Evolutionary conservation across 768 basidiomycete genomes (phyloP).

Genomic region (Pulveroboletus sp.): DNA sequence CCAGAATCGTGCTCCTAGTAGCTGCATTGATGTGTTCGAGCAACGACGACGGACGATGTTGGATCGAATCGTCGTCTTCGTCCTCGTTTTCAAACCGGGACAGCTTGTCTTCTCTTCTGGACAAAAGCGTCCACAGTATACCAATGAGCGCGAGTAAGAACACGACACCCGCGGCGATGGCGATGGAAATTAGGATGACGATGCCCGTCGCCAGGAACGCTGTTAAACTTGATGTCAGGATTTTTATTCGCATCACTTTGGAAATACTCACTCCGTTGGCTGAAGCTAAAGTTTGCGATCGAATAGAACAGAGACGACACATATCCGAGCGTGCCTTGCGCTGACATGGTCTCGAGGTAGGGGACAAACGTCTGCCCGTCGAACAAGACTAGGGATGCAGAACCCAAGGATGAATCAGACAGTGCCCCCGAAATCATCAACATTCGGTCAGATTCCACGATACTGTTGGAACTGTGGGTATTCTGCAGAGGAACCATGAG

Average conservation of each 20-base stretch:
- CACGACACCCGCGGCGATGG: slow-evolving; percentile 90
- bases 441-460: slow-evolving; percentile 83
- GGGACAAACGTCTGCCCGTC: slow-evolving; percentile 83
- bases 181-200: slow-evolving; percentile 95
- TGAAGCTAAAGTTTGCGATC: slow-evolving; percentile 71
- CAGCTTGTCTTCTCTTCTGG: slow-evolving; percentile 70
- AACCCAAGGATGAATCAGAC: slow-evolving; percentile 64
- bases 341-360: slow-evolving; percentile 66
- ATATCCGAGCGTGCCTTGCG: slow-evolving; percentile 63
- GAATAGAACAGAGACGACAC: slow-evolving; percentile 83
- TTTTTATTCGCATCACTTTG: neutral
- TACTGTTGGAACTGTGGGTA: slow-evolving; percentile 62
- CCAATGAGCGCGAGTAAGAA: slow-evolving; percentile 83
- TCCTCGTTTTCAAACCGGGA: slow-evolving; percentile 64
- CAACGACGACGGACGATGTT: slow-evolving; percentile 81
- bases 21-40: slow-evolving; percentile 90
- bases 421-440: slow-evolving; percentile 84
- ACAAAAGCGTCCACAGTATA: slow-evolving; percentile 86
- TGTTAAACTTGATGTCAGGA: slow-evolving; percentile 26
- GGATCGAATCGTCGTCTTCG: slow-evolving; percentile 71
- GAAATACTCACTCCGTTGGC: slow-evolving; percentile 54
- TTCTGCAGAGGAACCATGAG: slow-evolving; percentile 86
- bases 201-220: slow-evolving; percentile 89
- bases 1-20: slow-evolving; percentile 78
- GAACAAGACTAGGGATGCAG: slow-evolving; percentile 80